Evolutionary conservation across 2,329 filamentous ascomycete genomes (phyloP).

Genomic region (Alternaria novae-zelandiae): DNA sequence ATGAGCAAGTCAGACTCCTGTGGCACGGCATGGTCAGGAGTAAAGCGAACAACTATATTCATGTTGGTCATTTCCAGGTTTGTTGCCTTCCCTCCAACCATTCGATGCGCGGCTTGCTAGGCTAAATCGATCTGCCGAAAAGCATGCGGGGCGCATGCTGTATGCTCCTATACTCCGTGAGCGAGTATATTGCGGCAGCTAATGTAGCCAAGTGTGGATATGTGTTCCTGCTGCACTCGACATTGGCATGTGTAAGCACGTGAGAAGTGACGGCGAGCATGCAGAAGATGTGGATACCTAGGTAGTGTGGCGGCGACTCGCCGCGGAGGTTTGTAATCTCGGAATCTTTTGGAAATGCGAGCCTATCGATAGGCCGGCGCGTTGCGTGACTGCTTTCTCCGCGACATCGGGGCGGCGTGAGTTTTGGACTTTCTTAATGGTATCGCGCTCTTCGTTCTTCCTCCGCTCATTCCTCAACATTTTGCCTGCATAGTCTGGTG

Average conservation of each 20-base stretch:
- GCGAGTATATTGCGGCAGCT: not conserved
- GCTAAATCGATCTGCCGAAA: constrained; percentile 40
- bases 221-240: not conserved
- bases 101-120: constrained; percentile 16
- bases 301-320: constrained; percentile 23
- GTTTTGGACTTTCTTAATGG: constrained; percentile 12
- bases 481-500: not conserved
- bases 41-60: constrained; percentile 23
- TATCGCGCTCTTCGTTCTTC: not conserved
- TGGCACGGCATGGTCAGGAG: constrained; percentile 7
- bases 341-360: constrained; percentile 23
- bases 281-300: constrained; percentile 10
- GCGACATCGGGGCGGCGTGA: constrained; percentile 21
- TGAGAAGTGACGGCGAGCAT: constrained; percentile 10
- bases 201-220: not conserved
- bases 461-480: not conserved
- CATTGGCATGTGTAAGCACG: constrained; percentile 12
- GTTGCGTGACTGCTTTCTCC: constrained; percentile 28
- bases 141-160: constrained; percentile 15
- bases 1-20: not conserved
- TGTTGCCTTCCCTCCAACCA: not conserved
- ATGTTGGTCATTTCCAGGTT: constrained; percentile 22
- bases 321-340: constrained; percentile 25
- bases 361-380: constrained; percentile 42
- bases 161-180: constrained; percentile 2